Evolutionary conservation across 2,329 filamentous ascomycete species (phyloP).

Genomic region (Penicillium vulpinum): DNA sequence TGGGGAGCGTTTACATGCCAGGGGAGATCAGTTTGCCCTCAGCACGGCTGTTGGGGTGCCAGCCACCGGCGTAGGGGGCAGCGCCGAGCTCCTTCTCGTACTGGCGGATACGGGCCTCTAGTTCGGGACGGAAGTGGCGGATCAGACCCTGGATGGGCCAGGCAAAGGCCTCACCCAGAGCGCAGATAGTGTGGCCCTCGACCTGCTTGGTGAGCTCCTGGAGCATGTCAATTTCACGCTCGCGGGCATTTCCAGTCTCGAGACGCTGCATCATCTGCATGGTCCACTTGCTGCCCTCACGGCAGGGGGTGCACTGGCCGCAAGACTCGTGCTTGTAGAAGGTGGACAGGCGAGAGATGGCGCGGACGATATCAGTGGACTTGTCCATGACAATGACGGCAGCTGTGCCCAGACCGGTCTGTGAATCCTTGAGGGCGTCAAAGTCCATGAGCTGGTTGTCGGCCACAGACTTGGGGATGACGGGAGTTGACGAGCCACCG

Average conservation of each 20-base stretch:
- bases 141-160: conserved; percentile 99
- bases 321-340: conserved; percentile 99
- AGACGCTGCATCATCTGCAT: conserved; percentile 98
- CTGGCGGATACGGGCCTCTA: conserved; percentile 85
- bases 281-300: conserved; percentile 98
- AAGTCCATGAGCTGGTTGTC: conserved; percentile 99
- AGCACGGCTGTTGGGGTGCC: conserved; percentile 71
- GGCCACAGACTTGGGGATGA: conserved; percentile 85
- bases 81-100: conserved; percentile 74
- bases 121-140: conserved; percentile 93
- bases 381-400: conserved; percentile 99
- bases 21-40: conserved; percentile 85
- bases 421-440: conserved; percentile 94
- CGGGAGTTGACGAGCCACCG: conserved; percentile 93
- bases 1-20: conserved; percentile 69
- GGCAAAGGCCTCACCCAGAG: conserved; percentile 94
- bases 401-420: conserved; percentile 94
- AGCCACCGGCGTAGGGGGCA: conserved; percentile 79
- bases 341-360: conserved; percentile 86
- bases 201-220: conserved; percentile 99
- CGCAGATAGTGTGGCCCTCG: conserved; percentile 98
- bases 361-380: conserved; percentile 90
- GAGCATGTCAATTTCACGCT: conserved; percentile 97
- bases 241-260: conserved; percentile 82
- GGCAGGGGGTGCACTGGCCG: conserved; percentile 98